Percentiles rank a stretch among this genome's conserved stretches.
Evolutionary conservation across 228 moss, liverwort and hornwort species (phyloP).

Genomic region (Sphagnum fallax): DNA sequence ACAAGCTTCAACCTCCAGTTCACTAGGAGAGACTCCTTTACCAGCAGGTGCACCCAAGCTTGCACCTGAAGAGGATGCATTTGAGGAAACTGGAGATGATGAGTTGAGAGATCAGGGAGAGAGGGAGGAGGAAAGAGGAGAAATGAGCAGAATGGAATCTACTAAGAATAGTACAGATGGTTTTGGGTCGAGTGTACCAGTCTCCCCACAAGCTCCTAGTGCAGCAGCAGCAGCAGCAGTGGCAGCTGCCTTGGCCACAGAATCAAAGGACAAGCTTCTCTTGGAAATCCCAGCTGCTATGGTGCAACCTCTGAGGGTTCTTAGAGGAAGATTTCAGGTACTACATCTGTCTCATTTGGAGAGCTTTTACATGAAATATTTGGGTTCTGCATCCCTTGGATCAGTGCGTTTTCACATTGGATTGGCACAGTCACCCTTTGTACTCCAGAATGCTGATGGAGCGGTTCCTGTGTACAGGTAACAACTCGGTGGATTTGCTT

Average conservation of each 20-base stretch:
- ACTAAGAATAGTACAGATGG: conserved; percentile 11
- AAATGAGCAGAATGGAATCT: conserved; percentile 8
- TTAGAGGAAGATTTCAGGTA: conserved; percentile 87
- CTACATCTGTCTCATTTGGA: not conserved
- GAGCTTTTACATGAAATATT: too few relatives aligned
- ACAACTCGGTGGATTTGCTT: conserved; percentile 87
- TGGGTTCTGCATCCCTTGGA: too few relatives aligned
- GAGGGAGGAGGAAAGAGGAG: conserved; percentile 17
- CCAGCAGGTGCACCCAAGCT: conserved; percentile 73
- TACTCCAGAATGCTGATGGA: too few relatives aligned
- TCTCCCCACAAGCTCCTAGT: conserved; percentile 17
- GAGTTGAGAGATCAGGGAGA: conserved; percentile 50
- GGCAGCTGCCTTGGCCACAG: conserved; percentile 60
- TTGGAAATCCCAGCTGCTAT: conserved; percentile 76
- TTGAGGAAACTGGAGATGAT: conserved; percentile 59
- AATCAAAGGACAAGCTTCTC: conserved; percentile 64
- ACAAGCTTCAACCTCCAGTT: conserved; percentile 15
- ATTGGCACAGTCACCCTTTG: too few relatives aligned
- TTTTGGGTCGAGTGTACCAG: conserved; percentile 11
- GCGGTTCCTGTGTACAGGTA: conserved; percentile 26
- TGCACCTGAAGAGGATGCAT: conserved; percentile 54
- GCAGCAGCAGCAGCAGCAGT: conserved; percentile 55
- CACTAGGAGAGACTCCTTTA: conserved; percentile 44
- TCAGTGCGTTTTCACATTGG: too few relatives aligned
- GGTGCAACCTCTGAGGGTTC: conserved; percentile 60